These are phyloP conservation scores for Macadamia integrifolia DNA, from an alignment of 164 flowering plant genomes.

Conservation along the genomic window DNA sequence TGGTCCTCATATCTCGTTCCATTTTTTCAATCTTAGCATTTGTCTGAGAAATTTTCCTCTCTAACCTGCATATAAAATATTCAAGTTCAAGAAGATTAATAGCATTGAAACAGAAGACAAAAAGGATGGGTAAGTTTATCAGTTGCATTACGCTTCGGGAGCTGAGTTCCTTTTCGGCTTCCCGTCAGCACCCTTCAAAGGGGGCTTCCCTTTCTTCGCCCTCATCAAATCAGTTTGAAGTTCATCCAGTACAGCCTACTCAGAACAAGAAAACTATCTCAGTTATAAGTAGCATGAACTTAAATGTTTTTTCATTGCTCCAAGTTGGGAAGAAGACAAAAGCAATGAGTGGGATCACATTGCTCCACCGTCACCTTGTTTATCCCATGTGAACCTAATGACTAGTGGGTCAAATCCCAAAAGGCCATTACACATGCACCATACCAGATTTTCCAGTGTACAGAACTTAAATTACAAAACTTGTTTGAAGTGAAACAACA, in stretches of 20 bases:
- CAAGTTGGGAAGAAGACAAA: too few relatives aligned
- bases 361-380: too few relatives aligned
- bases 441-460: too few relatives aligned
- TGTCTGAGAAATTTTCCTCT: conserved; percentile 72
- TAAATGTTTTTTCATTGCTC: too few relatives aligned
- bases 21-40: conserved; percentile 72
- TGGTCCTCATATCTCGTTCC: conserved; percentile 63
- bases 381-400: too few relatives aligned
- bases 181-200: conserved; percentile 70
- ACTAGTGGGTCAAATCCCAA: too few relatives aligned
- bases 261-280: conserved; percentile 8
- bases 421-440: too few relatives aligned
- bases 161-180: conserved; percentile 65
- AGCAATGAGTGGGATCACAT: too few relatives aligned
- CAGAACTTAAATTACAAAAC: too few relatives aligned
- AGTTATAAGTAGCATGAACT: conserved; percentile 3
- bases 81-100: neutral
- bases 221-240: conserved; percentile 63
- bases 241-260: conserved; percentile 52
- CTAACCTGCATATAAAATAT: conserved; percentile 41
- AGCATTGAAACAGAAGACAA: neutral
- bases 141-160: conserved; percentile 70
- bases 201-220: conserved; percentile 96
- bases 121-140: neutral
- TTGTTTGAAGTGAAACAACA: too few relatives aligned